Evolutionary conservation across 345 rosid species (phyloP).

Genomic region (Anastatica hierochuntica): DNA sequence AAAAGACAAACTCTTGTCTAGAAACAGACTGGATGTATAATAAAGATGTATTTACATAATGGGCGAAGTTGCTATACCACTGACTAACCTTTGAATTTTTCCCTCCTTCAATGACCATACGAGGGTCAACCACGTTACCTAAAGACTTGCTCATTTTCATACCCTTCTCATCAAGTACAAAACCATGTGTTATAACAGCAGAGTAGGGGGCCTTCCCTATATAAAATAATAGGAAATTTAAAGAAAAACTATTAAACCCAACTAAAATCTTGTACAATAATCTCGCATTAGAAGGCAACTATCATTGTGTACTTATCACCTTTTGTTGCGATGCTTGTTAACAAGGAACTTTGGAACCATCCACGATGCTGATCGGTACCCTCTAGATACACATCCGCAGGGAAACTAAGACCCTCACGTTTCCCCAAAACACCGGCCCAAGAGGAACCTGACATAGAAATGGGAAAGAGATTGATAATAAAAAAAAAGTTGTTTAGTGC

Average conservation of each 20-base stretch:
- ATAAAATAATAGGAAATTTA: constrained; percentile 10
- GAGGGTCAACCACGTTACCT: constrained; percentile 92
- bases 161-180: constrained; percentile 96
- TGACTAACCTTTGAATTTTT: constrained; percentile 60
- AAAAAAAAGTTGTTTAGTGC: background rate
- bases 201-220: constrained; percentile 83
- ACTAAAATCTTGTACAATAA: constrained; percentile 4
- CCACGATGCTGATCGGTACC: constrained; percentile 99
- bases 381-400: constrained; percentile 90
- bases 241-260: constrained; percentile 5
- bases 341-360: constrained; percentile 94
- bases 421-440: constrained; percentile 88
- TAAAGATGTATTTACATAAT: background rate
- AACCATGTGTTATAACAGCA: constrained; percentile 85
- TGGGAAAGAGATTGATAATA: constrained; percentile 6
- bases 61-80: background rate
- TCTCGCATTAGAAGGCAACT: background rate
- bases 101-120: constrained; percentile 70
- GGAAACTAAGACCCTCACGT: constrained; percentile 53
- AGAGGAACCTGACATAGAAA: constrained; percentile 58
- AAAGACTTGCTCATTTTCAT: constrained; percentile 96
- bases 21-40: constrained; percentile 5
- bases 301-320: constrained; percentile 33
- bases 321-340: constrained; percentile 83
- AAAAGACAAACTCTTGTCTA: constrained; percentile 13